Evolutionary conservation across 2,329 filamentous ascomycete genomes (phyloP).

Genomic region (Alternaria sp.): DNA sequence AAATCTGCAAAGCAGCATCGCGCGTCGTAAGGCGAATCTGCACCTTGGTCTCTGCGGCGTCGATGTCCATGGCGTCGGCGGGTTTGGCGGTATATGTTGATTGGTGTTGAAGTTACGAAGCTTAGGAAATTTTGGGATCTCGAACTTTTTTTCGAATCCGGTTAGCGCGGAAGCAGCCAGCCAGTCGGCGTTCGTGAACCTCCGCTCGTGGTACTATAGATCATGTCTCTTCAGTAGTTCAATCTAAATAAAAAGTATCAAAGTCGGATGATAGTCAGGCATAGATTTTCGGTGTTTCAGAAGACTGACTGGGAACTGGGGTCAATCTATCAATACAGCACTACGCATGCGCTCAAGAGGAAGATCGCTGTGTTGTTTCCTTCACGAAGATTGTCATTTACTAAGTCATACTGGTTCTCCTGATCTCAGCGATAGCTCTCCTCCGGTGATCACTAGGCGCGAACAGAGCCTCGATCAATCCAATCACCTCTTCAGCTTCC

Average conservation of each 20-base stretch:
- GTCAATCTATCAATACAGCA: neutral
- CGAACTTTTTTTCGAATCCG: constrained; percentile 34
- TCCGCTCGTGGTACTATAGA: constrained; percentile 12
- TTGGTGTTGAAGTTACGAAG: constrained; percentile 15
- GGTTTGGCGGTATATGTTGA: neutral
- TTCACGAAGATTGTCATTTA: neutral
- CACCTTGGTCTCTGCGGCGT: constrained; percentile 38
- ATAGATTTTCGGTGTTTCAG: neutral
- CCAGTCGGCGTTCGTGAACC: constrained; percentile 30
- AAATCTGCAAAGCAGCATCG: constrained; percentile 40
- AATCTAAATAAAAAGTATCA: neutral
- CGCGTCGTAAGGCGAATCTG: constrained; percentile 46
- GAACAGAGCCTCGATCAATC: constrained; percentile 69
- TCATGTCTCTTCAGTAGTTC: neutral
- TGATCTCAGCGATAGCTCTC: constrained; percentile 64
- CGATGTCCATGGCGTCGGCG: constrained; percentile 32
- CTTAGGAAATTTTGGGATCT: constrained; percentile 36
- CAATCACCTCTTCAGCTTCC: constrained; percentile 65
- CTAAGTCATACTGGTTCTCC: constrained; percentile 34
- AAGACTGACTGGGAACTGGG: neutral
- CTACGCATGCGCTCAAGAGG: neutral
- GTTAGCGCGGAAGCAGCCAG: constrained; percentile 31
- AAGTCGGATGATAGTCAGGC: too few relatives aligned
- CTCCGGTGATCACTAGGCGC: constrained; percentile 66
- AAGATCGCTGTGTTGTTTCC: neutral